Conservation (phyloP, 495 filamentous ascomycete genomes). For the Penicillium arizonense region DNA sequence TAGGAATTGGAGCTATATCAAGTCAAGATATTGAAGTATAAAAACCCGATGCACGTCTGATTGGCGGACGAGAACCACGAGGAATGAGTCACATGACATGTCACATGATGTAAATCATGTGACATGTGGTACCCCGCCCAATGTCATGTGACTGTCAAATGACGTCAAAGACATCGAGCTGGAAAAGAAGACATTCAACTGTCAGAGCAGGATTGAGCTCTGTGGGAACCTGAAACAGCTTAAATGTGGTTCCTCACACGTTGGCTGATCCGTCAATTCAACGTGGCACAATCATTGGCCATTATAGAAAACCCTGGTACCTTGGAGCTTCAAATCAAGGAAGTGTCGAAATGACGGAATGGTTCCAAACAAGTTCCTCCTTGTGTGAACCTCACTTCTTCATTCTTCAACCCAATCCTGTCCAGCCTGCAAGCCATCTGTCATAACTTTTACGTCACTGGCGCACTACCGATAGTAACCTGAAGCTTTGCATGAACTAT, state of each 20-base stretch:
- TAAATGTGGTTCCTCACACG: too few species aligned
- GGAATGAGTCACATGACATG: background rate
- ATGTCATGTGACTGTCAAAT: slow-evolving; percentile 10
- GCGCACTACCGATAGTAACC: background rate
- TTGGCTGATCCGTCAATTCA: background rate
- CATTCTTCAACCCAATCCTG: background rate
- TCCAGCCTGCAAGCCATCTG: background rate
- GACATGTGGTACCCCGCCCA: background rate
- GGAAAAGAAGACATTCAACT: background rate
- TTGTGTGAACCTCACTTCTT: background rate
- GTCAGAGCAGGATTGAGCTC: background rate
- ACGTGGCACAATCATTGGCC: background rate
- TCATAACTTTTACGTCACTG: slow-evolving; percentile 9
- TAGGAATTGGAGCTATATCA: background rate
- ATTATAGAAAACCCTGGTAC: background rate
- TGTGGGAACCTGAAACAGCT: too few species aligned
- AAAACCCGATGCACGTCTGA: background rate
- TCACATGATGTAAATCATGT: background rate
- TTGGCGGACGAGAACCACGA: slow-evolving; percentile 4
- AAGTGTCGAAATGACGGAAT: slow-evolving; percentile 9
- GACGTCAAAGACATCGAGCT: slow-evolving; percentile 1
- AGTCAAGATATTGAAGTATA: background rate
- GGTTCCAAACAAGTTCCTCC: background rate
- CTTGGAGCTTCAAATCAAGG: slow-evolving; percentile 2
- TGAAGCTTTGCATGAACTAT: background rate